These are phyloP conservation scores for Massariosphaeria phaeospora DNA, from an alignment of 495 filamentous ascomycete genomes.

Conservation along the genomic window DNA sequence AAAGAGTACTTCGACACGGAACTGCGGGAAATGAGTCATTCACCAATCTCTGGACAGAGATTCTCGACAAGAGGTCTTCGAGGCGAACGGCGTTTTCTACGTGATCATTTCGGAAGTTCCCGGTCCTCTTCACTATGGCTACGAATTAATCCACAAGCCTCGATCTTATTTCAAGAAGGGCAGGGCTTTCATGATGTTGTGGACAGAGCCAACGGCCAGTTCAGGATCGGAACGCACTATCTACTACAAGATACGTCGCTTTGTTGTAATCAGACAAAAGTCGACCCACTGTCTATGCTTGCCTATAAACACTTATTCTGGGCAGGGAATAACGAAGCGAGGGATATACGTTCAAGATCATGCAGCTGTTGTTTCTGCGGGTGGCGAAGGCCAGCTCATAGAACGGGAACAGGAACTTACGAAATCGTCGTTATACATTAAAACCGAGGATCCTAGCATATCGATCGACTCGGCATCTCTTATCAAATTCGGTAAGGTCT, in stretches of 20 bases:
- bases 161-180: conserved; percentile 5
- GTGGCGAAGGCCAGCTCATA: background rate
- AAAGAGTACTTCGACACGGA: no score
- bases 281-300: conserved; percentile 15
- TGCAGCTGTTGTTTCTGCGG: conserved; percentile 13
- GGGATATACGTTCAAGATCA: conserved; percentile 25
- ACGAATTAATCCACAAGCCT: background rate
- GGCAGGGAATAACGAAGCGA: conserved; percentile 18
- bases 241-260: conserved; percentile 24
- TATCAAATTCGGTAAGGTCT: conserved; percentile 46
- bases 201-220: conserved; percentile 23
- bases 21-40: no score
- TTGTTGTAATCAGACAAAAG: conserved; percentile 25
- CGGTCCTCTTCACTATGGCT: no score
- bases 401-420: background rate
- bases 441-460: background rate
- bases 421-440: conserved; percentile 1
- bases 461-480: conserved; percentile 41
- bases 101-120: no score
- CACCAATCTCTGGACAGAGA: no score
- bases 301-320: conserved; percentile 28
- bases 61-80: no score
- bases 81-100: no score
- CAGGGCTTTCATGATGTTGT: conserved; percentile 14
- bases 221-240: conserved; percentile 9